phyloP scores from a whole-genome alignment of 2,329 filamentous ascomycete species.

The Davidsoniella eucalypti region DNA sequence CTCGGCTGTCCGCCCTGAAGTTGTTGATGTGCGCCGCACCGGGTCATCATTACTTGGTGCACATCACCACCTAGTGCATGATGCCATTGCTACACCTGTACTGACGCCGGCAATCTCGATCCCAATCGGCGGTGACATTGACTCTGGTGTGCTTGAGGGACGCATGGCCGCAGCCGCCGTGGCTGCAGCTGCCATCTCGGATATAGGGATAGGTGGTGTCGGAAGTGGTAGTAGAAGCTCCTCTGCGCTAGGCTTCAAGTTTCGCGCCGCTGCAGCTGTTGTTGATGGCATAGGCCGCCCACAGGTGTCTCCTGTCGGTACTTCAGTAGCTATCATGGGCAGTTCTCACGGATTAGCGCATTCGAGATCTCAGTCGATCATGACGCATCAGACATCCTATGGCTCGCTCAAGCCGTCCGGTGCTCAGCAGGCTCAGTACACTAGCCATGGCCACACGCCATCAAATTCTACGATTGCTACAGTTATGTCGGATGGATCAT shows the following conservation, averaged over 20 bases:
- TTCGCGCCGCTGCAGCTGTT: slow-evolving; percentile 4
- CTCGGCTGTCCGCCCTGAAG: slow-evolving; percentile 7
- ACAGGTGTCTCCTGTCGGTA: background rate
- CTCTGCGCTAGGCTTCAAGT: background rate
- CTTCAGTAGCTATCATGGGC: background rate
- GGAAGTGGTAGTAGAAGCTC: background rate
- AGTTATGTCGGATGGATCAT: slow-evolving; percentile 5
- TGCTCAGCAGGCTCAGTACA: background rate
- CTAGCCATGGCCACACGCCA: slow-evolving; percentile 1
- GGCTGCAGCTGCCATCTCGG: background rate
- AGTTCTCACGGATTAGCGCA: background rate
- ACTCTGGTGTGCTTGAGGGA: background rate
- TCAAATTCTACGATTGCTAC: slow-evolving; percentile 7
- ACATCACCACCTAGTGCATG: background rate
- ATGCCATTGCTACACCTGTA: background rate
- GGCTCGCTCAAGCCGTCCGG: background rate
- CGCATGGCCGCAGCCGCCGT: background rate
- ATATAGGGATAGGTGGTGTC: background rate
- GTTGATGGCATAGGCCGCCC: background rate
- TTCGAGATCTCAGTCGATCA: background rate
- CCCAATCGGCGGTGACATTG: background rate
- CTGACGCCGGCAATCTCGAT: background rate
- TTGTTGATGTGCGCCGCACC: slow-evolving; percentile 10
- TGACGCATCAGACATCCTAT: slow-evolving; percentile 1
- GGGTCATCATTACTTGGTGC: background rate